These are phyloP conservation scores for Xerophyta viscosa DNA, from an alignment of 106 monocot genomes.

Conservation along the genomic window DNA sequence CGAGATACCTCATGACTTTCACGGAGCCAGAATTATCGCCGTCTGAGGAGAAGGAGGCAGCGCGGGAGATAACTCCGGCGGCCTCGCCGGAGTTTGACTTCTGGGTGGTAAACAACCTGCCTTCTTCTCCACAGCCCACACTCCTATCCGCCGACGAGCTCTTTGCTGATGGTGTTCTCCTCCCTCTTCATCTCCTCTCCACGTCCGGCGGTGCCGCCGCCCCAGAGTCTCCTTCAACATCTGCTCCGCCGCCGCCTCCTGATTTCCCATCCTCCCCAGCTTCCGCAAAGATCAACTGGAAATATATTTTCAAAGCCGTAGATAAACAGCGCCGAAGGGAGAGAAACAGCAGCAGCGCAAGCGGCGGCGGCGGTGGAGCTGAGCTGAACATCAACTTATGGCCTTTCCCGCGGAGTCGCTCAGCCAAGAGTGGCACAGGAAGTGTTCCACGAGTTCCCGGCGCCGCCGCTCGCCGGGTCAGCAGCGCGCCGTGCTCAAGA, in stretches of 20 bases:
- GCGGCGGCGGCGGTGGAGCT: background rate
- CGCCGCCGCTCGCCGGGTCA: background rate
- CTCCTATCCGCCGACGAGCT: constrained; percentile 45
- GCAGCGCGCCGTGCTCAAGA: constrained; percentile 27
- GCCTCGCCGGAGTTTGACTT: constrained; percentile 48
- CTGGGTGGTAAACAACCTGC: constrained; percentile 23
- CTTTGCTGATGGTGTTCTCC: constrained; percentile 33
- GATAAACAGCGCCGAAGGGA: background rate
- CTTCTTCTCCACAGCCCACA: constrained; percentile 3
- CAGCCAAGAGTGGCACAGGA: background rate
- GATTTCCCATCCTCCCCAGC: constrained; percentile 6
- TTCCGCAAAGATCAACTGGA: constrained; percentile 16
- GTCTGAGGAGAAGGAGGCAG: too few species aligned
- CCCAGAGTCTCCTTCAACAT: constrained; percentile 1
- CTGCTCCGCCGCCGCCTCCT: constrained; percentile 1
- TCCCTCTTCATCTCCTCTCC: constrained; percentile 21
- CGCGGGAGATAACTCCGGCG: too few species aligned
- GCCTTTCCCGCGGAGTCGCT: constrained; percentile 34
- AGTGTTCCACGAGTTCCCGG: background rate
- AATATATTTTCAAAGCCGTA: constrained; percentile 13
- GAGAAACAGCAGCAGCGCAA: background rate
- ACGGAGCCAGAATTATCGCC: too few species aligned
- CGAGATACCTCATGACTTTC: too few species aligned
- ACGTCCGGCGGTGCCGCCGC: background rate
- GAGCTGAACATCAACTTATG: constrained; percentile 31